Evolutionary conservation across 106 monocot genomes (phyloP).

Genomic region (Posidonia australis): DNA sequence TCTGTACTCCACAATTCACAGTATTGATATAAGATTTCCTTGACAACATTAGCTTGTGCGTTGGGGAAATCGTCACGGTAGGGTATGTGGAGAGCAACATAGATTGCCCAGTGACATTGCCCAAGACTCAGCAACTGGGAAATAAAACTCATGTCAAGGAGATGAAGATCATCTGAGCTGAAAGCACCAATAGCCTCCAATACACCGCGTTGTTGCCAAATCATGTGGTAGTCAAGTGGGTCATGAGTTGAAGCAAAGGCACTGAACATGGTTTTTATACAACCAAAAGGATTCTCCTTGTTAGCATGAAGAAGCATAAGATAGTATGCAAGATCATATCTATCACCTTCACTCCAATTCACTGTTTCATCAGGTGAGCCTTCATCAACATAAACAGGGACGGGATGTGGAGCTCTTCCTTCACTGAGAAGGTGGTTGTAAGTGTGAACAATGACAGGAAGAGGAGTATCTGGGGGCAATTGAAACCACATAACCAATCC

Average conservation of each 20-base stretch:
- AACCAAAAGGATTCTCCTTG: slow-evolving; percentile 30
- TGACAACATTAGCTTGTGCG: slow-evolving; percentile 54
- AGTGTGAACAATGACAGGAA: slow-evolving; percentile 49
- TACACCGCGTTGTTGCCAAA: slow-evolving; percentile 82
- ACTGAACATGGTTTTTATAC: slow-evolving; percentile 84
- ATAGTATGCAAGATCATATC: slow-evolving; percentile 87
- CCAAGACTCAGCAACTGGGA: slow-evolving; percentile 80
- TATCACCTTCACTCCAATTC: slow-evolving; percentile 51
- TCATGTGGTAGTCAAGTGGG: slow-evolving; percentile 97
- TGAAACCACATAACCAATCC: slow-evolving; percentile 92
- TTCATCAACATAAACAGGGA: slow-evolving; percentile 92
- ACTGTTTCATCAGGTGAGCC: slow-evolving; percentile 47
- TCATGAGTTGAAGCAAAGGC: slow-evolving; percentile 80
- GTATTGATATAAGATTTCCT: slow-evolving; percentile 73
- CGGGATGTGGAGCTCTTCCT: slow-evolving; percentile 78
- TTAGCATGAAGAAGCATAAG: slow-evolving; percentile 96
- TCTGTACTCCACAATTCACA: slow-evolving; percentile 75
- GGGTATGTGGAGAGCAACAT: slow-evolving; percentile 80
- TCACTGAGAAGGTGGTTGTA: slow-evolving; percentile 76
- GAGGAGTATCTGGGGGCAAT: slow-evolving; percentile 64
- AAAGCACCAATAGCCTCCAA: slow-evolving; percentile 73
- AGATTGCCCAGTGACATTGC: slow-evolving; percentile 90
- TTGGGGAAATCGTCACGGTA: slow-evolving; percentile 33
- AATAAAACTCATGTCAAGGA: slow-evolving; percentile 83
- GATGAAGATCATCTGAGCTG: slow-evolving; percentile 61